Evolutionary conservation across 2,329 filamentous ascomycete genomes (phyloP), one percentile per base, ranked within the genome.

Genomic region (Daldinia sp.): DNA sequence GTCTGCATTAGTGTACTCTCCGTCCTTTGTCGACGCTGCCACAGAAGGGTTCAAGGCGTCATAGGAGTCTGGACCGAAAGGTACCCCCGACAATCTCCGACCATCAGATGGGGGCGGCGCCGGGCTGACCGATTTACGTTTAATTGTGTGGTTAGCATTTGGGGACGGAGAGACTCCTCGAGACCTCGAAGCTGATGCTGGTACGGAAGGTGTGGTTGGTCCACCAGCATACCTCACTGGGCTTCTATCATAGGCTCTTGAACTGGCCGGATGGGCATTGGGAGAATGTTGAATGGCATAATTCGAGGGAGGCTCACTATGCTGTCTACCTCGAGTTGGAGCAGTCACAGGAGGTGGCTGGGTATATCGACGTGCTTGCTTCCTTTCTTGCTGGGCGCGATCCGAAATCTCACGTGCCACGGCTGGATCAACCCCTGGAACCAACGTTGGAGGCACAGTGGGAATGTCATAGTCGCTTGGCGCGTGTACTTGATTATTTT

Each of bases 1-100:
- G 58, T 87, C 85, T 0, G 84, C 81, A 60, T 89, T 87, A 70
- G 85, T 82, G 57, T 82, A 83, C 54, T 84, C 82, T 6, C 67
- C 58, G 15, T 81, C 79, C 35, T 77, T 78, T 26, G 77, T 78
- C n/a, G 79, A 77, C 30, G 82, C 79, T 28, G 82, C 79, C 15
- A 85, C 71, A 3, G 79, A 79, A 0, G 92, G 90, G 69, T 94
- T 94, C 71, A 93, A 84, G 0, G 87, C 85, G 73, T 93, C 89
- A 75, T 93, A 94, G 37, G 89, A 90, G 76, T 94, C 92, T 0
- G 92, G 92, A 0, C 89, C 88, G 74, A 93, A 95, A 0, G 92
- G 92, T 3, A 92, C 80, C 15, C 85, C 86, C 1, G 90, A 91
- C 4, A 87, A 74, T 56, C 86, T 82, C 65, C 87, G 84, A 53